A percentile compares a stretch with the other conserved stretches of the same genome.
Evolutionary conservation across 2,329 filamentous ascomycete species (phyloP).

Genomic region (Aspergillus oerlinghausenensis): DNA sequence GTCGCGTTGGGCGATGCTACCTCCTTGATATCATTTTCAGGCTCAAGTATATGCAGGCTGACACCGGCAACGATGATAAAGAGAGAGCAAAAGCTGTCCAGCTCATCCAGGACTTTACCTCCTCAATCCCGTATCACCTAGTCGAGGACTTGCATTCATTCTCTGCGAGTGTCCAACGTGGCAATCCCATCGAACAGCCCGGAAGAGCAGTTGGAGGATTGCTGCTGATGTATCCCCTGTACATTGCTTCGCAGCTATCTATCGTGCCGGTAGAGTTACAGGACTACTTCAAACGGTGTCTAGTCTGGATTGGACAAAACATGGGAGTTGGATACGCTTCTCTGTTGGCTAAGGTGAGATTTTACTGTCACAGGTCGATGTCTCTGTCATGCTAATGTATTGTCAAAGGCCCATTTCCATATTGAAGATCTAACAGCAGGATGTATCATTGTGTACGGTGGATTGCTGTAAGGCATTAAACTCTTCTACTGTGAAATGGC

Average conservation of each 20-base stretch:
- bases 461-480: not conserved
- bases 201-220: not conserved
- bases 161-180: not conserved
- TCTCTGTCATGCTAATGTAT: not conserved
- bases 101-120: not conserved
- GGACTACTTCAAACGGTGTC: slow-evolving; percentile 1
- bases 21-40: not conserved
- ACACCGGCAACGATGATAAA: not conserved
- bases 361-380: too few relatives aligned
- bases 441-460: slow-evolving; percentile 2
- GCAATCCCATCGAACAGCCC: not conserved
- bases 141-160: not conserved
- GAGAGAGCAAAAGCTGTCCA: not conserved
- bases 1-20: slow-evolving; percentile 2
- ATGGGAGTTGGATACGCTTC: slow-evolving; percentile 3
- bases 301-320: slow-evolving; percentile 1
- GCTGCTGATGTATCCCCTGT: slow-evolving; percentile 4
- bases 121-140: slow-evolving; percentile 2
- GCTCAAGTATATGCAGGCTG: not conserved
- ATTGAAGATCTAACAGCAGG: not conserved
- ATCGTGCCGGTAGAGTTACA: not conserved
- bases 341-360: not conserved
- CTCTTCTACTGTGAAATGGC: too few relatives aligned
- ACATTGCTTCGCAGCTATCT: not conserved
- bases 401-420: not conserved